Evolutionary conservation across 768 basidiomycete species (phyloP).

Genomic region (Candolleomyces aberdarensis): DNA sequence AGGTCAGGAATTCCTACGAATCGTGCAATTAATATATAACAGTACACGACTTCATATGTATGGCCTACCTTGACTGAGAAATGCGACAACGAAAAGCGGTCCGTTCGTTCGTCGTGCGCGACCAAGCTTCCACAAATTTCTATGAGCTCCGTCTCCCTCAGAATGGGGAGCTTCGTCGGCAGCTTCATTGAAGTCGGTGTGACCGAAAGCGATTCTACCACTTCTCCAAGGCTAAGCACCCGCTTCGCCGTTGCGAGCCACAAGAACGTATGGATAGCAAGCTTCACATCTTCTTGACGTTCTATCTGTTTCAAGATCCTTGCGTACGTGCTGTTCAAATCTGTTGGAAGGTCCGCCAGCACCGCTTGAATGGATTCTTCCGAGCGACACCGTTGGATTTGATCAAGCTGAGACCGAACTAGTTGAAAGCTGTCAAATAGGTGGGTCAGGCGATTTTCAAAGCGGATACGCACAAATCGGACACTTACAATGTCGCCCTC

Average conservation of each 20-base stretch:
- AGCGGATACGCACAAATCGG: background rate
- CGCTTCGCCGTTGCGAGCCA: background rate
- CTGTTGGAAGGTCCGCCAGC: background rate
- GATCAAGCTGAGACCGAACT: background rate
- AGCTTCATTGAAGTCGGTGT: background rate
- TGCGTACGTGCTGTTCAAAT: background rate
- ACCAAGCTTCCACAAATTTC: constrained; percentile 2
- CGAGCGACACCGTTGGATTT: background rate
- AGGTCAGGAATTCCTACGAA: background rate
- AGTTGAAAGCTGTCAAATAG: background rate
- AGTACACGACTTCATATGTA: background rate
- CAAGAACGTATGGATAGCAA: background rate
- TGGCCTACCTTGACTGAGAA: background rate
- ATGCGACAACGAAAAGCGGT: background rate
- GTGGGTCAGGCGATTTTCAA: background rate
- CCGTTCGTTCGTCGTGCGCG: background rate
- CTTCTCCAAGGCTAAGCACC: background rate
- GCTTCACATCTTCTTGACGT: background rate
- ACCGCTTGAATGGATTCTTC: background rate
- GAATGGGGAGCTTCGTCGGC: background rate
- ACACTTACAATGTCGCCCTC: background rate
- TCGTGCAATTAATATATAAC: background rate
- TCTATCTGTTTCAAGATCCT: background rate
- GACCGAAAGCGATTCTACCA: background rate
- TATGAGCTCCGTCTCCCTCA: background rate